Evolutionary conservation across 805 yeast genomes (phyloP), one percentile per base, ranked within the genome.

Genomic region (Metschnikowia cubensis): DNA sequence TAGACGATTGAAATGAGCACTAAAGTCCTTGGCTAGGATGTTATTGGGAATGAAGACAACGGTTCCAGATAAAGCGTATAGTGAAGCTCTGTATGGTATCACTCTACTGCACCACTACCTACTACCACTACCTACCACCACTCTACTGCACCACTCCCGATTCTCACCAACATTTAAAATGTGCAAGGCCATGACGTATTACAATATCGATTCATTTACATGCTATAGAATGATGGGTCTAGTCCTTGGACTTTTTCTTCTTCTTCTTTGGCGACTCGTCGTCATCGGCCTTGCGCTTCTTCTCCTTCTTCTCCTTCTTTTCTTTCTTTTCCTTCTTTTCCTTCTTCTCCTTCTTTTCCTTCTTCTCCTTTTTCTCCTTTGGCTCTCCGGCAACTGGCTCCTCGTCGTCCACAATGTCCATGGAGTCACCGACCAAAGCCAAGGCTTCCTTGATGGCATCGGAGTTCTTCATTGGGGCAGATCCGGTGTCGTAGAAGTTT

Each of bases 391-490:
- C 57, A 14, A 34, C 56, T 14, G 45, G 33, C 42, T 38, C 42
- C 18, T 51, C 59, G 11, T 42, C 45, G 17, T 49, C 64, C 11
- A 15, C 59, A 18, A 59, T 66, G 32, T 59, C 64, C 45, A 61
- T 64, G 50, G 74, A 70, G 54, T 66, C 76, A 49, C 75, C 81
- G 46, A 75, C 70, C 64, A 86, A 79, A 48, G 85, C 83, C 73
- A 94, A 79, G 49, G 98, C 99, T 73, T 87, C 88, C 68, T 86
- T 82, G 75, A 94, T 87, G 59, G 98, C 98, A 60, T 89, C 96
- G 39, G 92, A 74, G 68, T 94, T 94, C 81, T 92, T 94, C 84
- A 91, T 87, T 65, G 98, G 97, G 48, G 98, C 84, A 62, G 87
- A 87, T 68, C 99, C 99, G 50, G 96, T 87, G 70, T 89, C 96